These are phyloP conservation scores for Tripterygium wilfordii DNA, from an alignment of 177 flowering plant genomes.

Conservation along the genomic window DNA sequence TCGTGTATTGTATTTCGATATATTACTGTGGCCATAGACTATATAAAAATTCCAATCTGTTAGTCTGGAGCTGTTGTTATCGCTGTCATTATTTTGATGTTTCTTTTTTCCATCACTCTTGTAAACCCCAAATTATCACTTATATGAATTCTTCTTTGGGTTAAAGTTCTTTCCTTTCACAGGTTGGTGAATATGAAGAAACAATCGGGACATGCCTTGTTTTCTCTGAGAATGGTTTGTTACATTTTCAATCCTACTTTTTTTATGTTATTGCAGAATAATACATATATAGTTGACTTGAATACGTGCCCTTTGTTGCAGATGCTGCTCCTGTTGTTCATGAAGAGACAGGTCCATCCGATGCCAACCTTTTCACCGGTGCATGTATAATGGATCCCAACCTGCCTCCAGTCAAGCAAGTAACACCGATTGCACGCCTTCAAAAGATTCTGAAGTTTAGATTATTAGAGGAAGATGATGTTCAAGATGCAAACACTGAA, in stretches of 20 bases:
- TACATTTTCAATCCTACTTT: background rate
- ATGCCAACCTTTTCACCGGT: constrained; percentile 34
- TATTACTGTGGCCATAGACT: too few relatives aligned
- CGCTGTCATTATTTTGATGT: too few relatives aligned
- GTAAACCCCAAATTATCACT: too few relatives aligned
- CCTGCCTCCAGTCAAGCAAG: constrained; percentile 40
- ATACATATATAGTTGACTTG: too few relatives aligned
- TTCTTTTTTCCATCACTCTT: too few relatives aligned
- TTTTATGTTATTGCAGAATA: too few relatives aligned
- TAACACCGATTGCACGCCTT: constrained; percentile 46
- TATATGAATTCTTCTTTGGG: too few relatives aligned
- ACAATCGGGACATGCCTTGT: constrained; percentile 68
- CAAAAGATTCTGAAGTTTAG: constrained; percentile 60
- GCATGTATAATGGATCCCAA: constrained; percentile 37
- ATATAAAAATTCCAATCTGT: too few relatives aligned
- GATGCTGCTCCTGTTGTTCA: constrained; percentile 35
- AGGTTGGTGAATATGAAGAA: constrained; percentile 79
- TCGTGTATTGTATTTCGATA: too few relatives aligned
- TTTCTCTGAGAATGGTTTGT: constrained; percentile 57
- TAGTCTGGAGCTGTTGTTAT: too few relatives aligned
- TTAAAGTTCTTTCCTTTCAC: constrained; percentile 9
- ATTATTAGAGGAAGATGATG: constrained; percentile 24
- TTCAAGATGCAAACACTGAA: constrained; percentile 8
- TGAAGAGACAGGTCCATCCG: constrained; percentile 57
- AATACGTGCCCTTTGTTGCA: too few relatives aligned